A percentile compares a stretch with the other conserved stretches of the same genome.
These are phyloP conservation scores for Teratosphaeria gauchensis DNA, from an alignment of 2,329 filamentous ascomycete genomes.

Conservation along the genomic window DNA sequence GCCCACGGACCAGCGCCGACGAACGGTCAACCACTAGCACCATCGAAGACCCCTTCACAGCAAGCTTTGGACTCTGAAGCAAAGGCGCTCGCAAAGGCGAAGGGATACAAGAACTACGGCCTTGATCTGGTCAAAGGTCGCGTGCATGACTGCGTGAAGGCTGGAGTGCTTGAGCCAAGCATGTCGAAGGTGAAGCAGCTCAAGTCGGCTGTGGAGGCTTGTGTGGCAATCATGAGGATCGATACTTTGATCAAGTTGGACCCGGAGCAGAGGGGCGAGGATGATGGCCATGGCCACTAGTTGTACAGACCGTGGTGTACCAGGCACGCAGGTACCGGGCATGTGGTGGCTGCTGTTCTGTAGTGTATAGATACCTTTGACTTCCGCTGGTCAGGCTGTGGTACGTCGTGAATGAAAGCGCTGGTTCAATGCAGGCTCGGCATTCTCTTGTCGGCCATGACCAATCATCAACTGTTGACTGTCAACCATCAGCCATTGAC, in stretches of 20 bases:
- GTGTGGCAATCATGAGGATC: constrained; percentile 98
- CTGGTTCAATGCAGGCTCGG: neutral
- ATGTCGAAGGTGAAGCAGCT: constrained; percentile 98
- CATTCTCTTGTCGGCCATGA: neutral
- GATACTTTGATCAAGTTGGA: constrained; percentile 98
- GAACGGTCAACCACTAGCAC: constrained; percentile 11
- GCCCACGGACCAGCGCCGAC: constrained; percentile 8
- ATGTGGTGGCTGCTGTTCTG: neutral
- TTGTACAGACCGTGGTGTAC: neutral
- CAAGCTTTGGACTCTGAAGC: constrained; percentile 51
- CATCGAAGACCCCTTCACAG: neutral
- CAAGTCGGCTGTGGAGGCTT: constrained; percentile 97
- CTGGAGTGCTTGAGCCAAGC: constrained; percentile 89
- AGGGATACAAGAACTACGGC: constrained; percentile 98
- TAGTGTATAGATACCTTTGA: neutral
- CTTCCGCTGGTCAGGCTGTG: neutral
- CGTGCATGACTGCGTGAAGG: constrained; percentile 87
- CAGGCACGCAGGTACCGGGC: neutral
- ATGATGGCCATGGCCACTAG: constrained; percentile 42
- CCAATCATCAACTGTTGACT: no score
- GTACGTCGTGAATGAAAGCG: neutral
- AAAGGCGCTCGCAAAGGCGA: constrained; percentile 82
- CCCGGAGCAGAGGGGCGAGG: constrained; percentile 74
- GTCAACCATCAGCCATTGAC: no score
- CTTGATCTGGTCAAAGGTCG: constrained; percentile 82